phyloP scores from a whole-genome alignment of 83 land plant genomes.

The Picea mariana region DNA sequence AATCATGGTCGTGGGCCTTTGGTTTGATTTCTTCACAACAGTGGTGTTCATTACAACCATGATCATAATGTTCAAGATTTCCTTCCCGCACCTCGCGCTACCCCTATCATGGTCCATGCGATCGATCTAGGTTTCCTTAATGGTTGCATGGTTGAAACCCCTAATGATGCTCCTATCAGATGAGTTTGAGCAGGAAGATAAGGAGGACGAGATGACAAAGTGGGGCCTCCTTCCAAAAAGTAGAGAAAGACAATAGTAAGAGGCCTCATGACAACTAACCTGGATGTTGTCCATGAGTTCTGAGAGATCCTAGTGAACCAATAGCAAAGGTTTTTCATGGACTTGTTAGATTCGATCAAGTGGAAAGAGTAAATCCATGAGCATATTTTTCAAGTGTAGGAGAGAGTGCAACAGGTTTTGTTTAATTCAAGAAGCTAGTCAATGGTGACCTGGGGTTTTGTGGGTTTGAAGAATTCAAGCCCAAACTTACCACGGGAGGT shows the following conservation, averaged over 20 bases:
- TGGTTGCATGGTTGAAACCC: slow-evolving; percentile 17
- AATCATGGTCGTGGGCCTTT: background rate
- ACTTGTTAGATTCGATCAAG: no score
- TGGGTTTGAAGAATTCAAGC: background rate
- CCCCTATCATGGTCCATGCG: slow-evolving; percentile 22
- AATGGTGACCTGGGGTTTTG: background rate
- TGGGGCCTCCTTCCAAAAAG: no score
- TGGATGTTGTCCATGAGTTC: slow-evolving; percentile 25
- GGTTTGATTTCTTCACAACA: slow-evolving; percentile 36
- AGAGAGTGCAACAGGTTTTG: no score
- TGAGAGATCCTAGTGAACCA: no score
- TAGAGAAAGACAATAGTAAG: background rate
- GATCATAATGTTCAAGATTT: slow-evolving; percentile 29
- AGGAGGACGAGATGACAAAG: no score
- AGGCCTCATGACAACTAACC: slow-evolving; percentile 7
- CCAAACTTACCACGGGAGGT: no score
- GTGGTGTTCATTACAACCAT: slow-evolving; percentile 35
- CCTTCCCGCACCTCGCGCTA: slow-evolving; percentile 19
- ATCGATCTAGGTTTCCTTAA: background rate
- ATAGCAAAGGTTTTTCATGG: no score
- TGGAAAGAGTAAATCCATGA: no score
- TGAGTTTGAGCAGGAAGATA: background rate
- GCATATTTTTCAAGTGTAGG: no score
- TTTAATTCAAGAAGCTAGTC: slow-evolving; percentile 4
- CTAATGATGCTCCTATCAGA: background rate